These are phyloP conservation scores for Xylaria sp. DNA, from an alignment of 2,329 filamentous ascomycete genomes.

Conservation along the genomic window DNA sequence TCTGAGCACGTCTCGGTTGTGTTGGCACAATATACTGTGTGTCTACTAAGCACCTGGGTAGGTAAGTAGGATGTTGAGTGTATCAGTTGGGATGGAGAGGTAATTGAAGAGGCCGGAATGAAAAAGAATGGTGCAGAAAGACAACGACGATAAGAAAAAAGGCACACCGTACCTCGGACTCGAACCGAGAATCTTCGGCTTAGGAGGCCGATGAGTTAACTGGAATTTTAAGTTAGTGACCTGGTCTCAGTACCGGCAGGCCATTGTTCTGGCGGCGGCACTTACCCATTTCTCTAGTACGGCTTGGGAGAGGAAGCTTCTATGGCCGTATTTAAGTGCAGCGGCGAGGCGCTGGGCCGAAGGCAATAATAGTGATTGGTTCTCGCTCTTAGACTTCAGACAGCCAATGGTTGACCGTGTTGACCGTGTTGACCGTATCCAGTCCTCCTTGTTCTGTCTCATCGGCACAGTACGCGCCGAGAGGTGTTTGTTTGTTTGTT, in stretches of 20 bases:
- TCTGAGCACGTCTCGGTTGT: background rate
- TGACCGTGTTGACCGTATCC: no score
- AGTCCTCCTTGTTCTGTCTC: no score
- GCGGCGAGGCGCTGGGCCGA: background rate
- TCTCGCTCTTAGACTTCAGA: background rate
- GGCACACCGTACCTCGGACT: conserved; percentile 37
- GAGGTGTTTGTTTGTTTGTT: no score
- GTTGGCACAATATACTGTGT: background rate
- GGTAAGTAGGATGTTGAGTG: background rate
- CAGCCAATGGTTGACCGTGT: background rate
- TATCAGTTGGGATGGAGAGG: background rate
- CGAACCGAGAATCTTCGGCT: conserved; percentile 42
- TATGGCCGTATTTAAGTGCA: conserved; percentile 7
- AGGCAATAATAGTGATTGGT: conserved; percentile 16
- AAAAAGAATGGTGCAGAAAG: background rate
- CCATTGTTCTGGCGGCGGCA: conserved; percentile 7
- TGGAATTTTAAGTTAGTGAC: conserved; percentile 28
- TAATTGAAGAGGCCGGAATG: background rate
- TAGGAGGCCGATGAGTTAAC: conserved; percentile 42
- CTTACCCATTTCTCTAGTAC: conserved; percentile 41
- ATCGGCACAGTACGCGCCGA: no score
- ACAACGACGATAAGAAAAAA: conserved; percentile 17
- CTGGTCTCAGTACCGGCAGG: background rate
- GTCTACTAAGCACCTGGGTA: background rate
- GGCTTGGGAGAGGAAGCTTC: conserved; percentile 20